Percentiles rank a stretch among this genome's conserved stretches.
Evolutionary conservation across 208 protist genomes (phyloP).

Genomic region (Entamoeba histolytica): DNA sequence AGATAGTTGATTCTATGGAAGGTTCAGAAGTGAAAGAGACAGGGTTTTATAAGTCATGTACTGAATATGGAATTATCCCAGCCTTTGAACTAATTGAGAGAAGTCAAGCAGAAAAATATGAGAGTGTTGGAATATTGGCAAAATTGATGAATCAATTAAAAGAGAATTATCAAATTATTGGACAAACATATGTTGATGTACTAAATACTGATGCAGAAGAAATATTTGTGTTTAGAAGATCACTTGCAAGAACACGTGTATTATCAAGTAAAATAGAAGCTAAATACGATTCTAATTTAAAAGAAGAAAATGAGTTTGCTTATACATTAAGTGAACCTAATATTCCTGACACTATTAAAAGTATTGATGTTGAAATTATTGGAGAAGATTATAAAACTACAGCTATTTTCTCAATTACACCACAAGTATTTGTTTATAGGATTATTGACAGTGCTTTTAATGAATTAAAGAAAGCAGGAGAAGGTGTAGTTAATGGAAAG

Average conservation of each 20-base stretch:
- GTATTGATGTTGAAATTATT: not conserved
- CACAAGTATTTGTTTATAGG: not conserved
- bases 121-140: not conserved
- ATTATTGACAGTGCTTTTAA: not conserved
- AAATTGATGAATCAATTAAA: not conserved
- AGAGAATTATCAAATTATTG: not conserved
- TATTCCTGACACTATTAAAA: not conserved
- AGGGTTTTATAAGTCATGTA: not conserved
- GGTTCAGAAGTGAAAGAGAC: not conserved
- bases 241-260: not conserved
- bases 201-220: not conserved
- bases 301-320: not conserved
- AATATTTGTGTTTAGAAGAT: not conserved
- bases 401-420: not conserved
- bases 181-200: not conserved
- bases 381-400: not conserved
- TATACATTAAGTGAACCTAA: not conserved
- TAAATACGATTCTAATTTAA: not conserved
- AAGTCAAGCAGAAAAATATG: not conserved
- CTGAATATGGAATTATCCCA: not conserved
- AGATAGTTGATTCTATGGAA: not conserved
- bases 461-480: not conserved
- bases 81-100: not conserved
- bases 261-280: not conserved
- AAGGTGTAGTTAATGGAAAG: not conserved